A percentile compares a stretch with the other conserved stretches of the same genome.
Evolutionary conservation across 345 rosid species (phyloP).

Genomic region (Pelargonium nanum): DNA sequence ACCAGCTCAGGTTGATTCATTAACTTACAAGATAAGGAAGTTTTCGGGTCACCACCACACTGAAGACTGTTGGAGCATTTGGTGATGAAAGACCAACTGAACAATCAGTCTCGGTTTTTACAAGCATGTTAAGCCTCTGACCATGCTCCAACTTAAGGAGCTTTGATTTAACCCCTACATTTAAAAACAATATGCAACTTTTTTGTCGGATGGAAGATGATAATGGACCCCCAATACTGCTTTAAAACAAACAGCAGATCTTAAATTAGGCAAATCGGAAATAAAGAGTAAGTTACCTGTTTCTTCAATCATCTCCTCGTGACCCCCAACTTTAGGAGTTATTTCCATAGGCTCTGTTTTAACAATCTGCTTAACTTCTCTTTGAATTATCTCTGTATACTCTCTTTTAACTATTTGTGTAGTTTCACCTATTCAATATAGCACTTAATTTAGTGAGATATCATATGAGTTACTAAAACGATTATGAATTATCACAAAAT

Average conservation of each 20-base stretch:
- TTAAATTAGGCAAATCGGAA: no score
- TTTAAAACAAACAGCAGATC: no score
- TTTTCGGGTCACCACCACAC: slow-evolving; percentile 1
- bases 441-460: neutral
- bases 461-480: neutral
- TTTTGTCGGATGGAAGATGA: no score
- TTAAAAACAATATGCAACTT: no score
- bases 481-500: neutral
- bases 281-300: no score
- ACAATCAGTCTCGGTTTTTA: neutral
- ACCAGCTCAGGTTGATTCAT: neutral
- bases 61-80: slow-evolving; percentile 6
- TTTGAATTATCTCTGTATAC: neutral
- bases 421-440: slow-evolving; percentile 6
- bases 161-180: no score
- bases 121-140: no score
- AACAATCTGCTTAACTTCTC: neutral
- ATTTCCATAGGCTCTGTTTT: slow-evolving; percentile 6
- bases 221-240: no score
- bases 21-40: slow-evolving; percentile 16
- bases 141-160: no score
- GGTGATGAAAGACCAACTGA: neutral
- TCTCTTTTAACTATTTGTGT: slow-evolving; percentile 6
- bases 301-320: neutral
- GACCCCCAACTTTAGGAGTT: slow-evolving; percentile 1